Conservation (phyloP, 2,329 filamentous ascomycete genomes). For the Fusarium sp. region DNA sequence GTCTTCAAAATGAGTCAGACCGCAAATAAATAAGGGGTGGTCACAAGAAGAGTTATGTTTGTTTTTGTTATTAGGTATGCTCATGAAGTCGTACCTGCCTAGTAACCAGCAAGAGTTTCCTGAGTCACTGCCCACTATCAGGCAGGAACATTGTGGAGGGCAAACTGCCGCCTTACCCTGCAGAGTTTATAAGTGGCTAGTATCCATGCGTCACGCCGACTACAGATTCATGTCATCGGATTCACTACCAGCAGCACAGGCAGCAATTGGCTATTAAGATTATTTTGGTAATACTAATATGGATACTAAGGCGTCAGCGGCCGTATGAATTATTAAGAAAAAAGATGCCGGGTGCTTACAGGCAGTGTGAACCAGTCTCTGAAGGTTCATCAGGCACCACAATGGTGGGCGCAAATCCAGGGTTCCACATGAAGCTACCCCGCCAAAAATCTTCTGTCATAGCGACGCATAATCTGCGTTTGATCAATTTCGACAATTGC, state of each 20-base stretch:
- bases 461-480: background rate
- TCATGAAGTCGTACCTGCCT: background rate
- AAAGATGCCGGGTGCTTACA: background rate
- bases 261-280: background rate
- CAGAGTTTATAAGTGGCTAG: background rate
- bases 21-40: conserved; percentile 1
- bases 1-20: conserved; percentile 39
- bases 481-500: background rate
- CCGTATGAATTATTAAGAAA: background rate
- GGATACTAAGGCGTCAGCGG: background rate
- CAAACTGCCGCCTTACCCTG: conserved; percentile 27
- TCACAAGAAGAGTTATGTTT: background rate
- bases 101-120: background rate
- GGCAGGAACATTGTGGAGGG: conserved; percentile 14
- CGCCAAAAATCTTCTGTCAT: conserved; percentile 28
- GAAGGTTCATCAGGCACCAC: background rate
- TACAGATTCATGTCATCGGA: background rate
- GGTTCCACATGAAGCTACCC: conserved; percentile 31
- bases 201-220: conserved; percentile 21
- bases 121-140: conserved; percentile 19
- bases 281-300: background rate
- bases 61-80: background rate
- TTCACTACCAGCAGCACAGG: background rate
- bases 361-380: background rate
- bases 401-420: background rate